phyloP scores from a whole-genome alignment of 352 stramenopile species.

The Lagenidium giganteum region DNA sequence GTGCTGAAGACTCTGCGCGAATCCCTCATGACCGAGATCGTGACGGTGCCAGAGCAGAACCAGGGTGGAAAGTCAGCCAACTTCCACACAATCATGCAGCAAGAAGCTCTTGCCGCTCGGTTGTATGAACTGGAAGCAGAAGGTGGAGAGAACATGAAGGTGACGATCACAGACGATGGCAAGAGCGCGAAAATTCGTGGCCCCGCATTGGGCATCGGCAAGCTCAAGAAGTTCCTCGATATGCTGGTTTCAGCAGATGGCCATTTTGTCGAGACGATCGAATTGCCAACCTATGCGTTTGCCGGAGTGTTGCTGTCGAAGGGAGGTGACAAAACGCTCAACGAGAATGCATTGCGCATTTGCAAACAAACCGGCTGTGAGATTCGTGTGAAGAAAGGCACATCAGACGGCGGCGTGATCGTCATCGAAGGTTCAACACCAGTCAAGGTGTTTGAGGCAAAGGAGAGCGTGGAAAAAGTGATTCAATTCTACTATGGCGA shows the following conservation, averaged over 20 bases:
- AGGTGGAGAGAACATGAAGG: conserved; percentile 59
- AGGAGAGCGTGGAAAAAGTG: conserved; percentile 63
- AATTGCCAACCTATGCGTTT: conserved; percentile 42
- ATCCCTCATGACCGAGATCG: conserved; percentile 57
- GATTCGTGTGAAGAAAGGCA: conserved; percentile 44
- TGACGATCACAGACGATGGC: conserved; percentile 62
- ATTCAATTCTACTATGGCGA: conserved; percentile 78
- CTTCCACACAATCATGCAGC: conserved; percentile 57
- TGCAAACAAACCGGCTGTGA: conserved; percentile 75
- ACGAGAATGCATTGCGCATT: conserved; percentile 74
- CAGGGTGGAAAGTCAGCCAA: conserved; percentile 15
- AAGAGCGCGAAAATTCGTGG: conserved; percentile 68
- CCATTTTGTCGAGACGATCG: conserved; percentile 63
- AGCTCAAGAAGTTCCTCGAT: conserved; percentile 70
- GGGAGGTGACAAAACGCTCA: conserved; percentile 23
- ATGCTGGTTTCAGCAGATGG: conserved; percentile 56
- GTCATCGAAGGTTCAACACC: conserved; percentile 62
- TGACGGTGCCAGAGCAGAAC: conserved; percentile 26
- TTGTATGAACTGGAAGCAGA: conserved; percentile 71
- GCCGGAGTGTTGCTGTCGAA: conserved; percentile 49
- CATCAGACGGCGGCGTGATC: conserved; percentile 27
- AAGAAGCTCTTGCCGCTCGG: conserved; percentile 49
- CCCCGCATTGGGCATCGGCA: conserved; percentile 53
- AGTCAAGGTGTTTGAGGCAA: conserved; percentile 66
- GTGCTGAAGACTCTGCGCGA: conserved; percentile 61